A percentile compares a stretch with the other conserved stretches of the same genome.
Evolutionary conservation across 495 filamentous ascomycete species (phyloP).

Genomic region (Barbatosphaeria neglecta): DNA sequence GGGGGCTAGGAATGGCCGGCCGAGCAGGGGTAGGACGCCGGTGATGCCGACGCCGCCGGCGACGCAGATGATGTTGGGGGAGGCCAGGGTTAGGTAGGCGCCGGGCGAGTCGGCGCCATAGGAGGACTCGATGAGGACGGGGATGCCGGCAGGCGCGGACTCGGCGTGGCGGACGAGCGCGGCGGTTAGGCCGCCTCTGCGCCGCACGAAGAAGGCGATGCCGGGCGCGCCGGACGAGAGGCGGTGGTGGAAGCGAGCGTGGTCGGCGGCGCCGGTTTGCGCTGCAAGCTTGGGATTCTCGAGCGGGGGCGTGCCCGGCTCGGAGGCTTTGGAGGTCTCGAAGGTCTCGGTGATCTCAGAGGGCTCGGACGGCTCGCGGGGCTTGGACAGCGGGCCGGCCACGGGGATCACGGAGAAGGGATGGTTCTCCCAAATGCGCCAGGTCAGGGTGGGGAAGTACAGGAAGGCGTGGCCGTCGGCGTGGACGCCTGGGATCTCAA

Average conservation of each 20-base stretch:
- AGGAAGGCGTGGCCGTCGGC: conserved; percentile 18
- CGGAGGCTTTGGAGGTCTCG: background rate
- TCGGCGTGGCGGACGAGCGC: background rate
- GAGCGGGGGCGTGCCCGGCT: no score
- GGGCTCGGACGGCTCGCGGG: background rate
- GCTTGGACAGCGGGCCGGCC: no score
- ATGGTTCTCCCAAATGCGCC: conserved; percentile 33
- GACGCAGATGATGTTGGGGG: conserved; percentile 10
- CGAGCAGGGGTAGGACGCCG: conserved; percentile 3
- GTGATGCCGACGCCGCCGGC: conserved; percentile 16
- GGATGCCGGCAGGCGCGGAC: background rate
- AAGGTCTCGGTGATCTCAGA: background rate
- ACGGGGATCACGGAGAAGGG: conserved; percentile 38
- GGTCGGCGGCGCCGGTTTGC: no score
- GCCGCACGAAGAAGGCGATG: conserved; percentile 10
- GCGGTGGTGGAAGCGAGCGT: no score
- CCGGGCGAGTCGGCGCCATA: conserved; percentile 3
- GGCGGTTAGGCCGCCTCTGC: conserved; percentile 1
- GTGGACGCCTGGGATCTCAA: conserved; percentile 16
- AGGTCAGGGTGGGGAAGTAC: conserved; percentile 28
- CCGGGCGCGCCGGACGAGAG: no score
- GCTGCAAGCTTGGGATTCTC: no score
- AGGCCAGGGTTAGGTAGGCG: background rate
- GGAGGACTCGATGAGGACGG: conserved; percentile 10
- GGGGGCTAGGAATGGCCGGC: no score